Conservation (phyloP, 305 asterid species). For the Solanum hybrid region DNA sequence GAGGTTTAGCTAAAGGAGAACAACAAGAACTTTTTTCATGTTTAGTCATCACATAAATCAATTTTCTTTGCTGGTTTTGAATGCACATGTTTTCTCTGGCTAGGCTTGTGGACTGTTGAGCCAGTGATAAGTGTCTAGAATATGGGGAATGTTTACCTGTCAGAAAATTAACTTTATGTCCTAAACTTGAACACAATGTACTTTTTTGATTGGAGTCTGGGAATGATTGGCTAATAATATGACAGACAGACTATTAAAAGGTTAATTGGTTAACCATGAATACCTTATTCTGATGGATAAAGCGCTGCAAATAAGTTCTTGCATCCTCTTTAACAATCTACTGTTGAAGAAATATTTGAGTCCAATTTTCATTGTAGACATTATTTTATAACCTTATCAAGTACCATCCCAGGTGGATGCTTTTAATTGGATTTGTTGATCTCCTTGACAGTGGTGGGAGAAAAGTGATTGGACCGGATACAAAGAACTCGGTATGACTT, state of each 20-base stretch:
- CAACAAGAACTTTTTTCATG: neutral
- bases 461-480: constrained; percentile 99
- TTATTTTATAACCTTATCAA: constrained; percentile 47
- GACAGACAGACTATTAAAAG: neutral
- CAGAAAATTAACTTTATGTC: neutral
- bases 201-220: neutral
- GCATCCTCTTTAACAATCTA: neutral
- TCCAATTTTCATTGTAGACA: constrained; percentile 1
- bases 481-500: constrained; percentile 86
- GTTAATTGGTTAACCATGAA: neutral
- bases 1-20: neutral
- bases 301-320: neutral
- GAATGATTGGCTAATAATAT: neutral
- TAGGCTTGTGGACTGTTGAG: neutral
- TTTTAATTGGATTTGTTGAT: constrained; percentile 93
- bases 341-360: neutral
- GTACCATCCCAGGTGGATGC: constrained; percentile 89
- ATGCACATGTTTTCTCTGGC: neutral
- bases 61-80: neutral
- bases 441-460: constrained; percentile 99
- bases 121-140: neutral
- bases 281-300: neutral
- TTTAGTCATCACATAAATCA: neutral
- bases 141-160: neutral
- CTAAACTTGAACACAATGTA: neutral